These are phyloP conservation scores for Sporothrix schenckii DNA, from an alignment of 2,329 filamentous ascomycete species.

Conservation along the genomic window DNA sequence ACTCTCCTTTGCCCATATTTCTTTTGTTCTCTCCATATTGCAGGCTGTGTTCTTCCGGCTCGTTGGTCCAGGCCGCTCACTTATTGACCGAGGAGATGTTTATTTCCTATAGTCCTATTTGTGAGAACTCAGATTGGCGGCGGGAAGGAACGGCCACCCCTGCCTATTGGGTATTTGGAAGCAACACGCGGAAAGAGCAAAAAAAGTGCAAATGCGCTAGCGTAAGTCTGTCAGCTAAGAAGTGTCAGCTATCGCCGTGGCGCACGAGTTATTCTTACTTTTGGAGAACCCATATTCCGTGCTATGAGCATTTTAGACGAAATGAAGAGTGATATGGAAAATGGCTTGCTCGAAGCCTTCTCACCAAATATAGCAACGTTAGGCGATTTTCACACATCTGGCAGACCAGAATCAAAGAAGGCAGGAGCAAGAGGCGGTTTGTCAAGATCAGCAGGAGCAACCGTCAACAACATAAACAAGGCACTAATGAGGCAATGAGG, in stretches of 20 bases:
- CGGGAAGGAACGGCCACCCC: not conserved
- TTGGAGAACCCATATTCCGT: not conserved
- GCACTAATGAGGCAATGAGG: not conserved
- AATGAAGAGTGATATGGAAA: not conserved
- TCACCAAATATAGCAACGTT: not conserved
- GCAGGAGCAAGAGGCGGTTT: conserved; percentile 1
- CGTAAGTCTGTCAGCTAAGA: not conserved
- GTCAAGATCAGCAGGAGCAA: not conserved
- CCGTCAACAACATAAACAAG: not conserved
- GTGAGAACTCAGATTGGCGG: not conserved
- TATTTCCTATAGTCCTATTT: not conserved
- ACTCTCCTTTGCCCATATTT: not conserved
- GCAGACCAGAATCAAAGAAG: not conserved
- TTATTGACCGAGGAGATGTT: not conserved
- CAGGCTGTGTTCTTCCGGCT: conserved; percentile 17
- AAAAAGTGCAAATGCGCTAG: conserved; percentile 7
- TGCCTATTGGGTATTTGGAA: not conserved
- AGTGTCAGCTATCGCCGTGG: not conserved
- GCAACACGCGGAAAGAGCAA: not conserved
- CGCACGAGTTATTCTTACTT: conserved; percentile 1
- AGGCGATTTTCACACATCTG: too few relatives aligned
- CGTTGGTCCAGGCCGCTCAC: not conserved
- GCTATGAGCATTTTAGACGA: not conserved
- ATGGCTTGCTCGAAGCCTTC: not conserved
- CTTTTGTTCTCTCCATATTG: not conserved